Conservation (phyloP, 2,329 filamentous ascomycete genomes). For the Cordyceps cicadae region DNA sequence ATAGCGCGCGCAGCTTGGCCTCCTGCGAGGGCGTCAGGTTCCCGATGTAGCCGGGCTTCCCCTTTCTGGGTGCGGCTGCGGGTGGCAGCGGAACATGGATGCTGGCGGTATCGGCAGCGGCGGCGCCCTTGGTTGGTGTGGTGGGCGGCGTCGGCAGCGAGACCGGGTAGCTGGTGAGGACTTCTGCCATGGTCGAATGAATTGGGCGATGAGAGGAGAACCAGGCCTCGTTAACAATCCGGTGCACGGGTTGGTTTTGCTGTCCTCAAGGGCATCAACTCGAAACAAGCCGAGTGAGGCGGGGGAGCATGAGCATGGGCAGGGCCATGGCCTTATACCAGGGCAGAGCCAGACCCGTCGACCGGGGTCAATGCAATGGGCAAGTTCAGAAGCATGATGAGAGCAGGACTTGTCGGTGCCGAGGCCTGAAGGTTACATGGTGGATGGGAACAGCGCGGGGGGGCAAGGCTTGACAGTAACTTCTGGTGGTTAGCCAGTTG, state of each 20-base stretch:
- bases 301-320: neutral
- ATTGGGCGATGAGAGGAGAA: neutral
- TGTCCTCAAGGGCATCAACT: conserved; percentile 2
- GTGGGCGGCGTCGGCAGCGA: neutral
- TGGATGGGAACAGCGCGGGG: neutral
- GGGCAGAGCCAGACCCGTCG: neutral
- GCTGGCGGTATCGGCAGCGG: too few relatives aligned
- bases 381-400: neutral
- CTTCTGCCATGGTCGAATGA: conserved; percentile 5
- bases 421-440: conserved; percentile 5
- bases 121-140: neutral
- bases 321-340: conserved; percentile 7
- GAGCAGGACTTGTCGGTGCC: neutral
- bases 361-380: neutral
- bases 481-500: neutral
- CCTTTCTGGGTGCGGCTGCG: conserved; percentile 24
- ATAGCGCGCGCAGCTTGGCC: conserved; percentile 72
- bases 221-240: too few relatives aligned
- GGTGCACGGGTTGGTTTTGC: neutral
- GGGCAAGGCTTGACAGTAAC: too few relatives aligned
- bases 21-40: conserved; percentile 77
- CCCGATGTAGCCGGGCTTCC: conserved; percentile 59
- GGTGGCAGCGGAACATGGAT: neutral
- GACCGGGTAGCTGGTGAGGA: neutral
- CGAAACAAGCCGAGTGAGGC: neutral